Conservation (phyloP, 768 basidiomycete species). For the Tylopilus sp. region DNA sequence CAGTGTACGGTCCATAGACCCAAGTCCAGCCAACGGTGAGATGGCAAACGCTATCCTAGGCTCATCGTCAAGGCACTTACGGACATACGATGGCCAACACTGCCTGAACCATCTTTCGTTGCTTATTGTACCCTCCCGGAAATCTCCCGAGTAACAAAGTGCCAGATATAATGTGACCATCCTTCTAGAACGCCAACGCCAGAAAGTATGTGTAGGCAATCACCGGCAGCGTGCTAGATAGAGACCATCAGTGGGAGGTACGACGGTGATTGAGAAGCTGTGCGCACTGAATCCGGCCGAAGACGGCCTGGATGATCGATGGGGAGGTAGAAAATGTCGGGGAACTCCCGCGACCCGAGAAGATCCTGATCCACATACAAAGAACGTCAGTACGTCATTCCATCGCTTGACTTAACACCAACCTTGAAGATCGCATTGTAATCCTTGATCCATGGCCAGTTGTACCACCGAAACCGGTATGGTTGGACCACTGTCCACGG, state of each 20-base stretch:
- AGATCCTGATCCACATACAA: slow-evolving; percentile 33
- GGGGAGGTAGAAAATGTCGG: slow-evolving; percentile 53
- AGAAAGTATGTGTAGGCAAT: slow-evolving; percentile 46
- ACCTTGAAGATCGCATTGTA: slow-evolving; percentile 63
- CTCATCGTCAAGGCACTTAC: background rate
- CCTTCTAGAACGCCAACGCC: slow-evolving; percentile 49
- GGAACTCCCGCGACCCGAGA: slow-evolving; percentile 41
- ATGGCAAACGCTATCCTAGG: background rate
- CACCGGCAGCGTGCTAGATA: slow-evolving; percentile 38
- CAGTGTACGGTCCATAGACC: too few species aligned
- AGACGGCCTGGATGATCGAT: slow-evolving; percentile 62
- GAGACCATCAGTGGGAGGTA: background rate
- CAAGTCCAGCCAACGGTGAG: background rate
- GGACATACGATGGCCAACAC: background rate
- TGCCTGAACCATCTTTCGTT: background rate
- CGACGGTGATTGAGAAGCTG: background rate
- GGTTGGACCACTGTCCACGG: slow-evolving; percentile 48
- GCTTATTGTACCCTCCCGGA: slow-evolving; percentile 21
- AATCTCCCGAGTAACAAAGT: slow-evolving; percentile 41
- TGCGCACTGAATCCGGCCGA: slow-evolving; percentile 60
- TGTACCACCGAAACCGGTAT: slow-evolving; percentile 51
- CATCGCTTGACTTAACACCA: slow-evolving; percentile 3
- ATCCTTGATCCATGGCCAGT: slow-evolving; percentile 59
- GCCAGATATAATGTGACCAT: slow-evolving; percentile 52
- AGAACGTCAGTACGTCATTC: slow-evolving; percentile 2